Evolutionary conservation across 164 flowering plant species (phyloP).

Genomic region (Piper longum): DNA sequence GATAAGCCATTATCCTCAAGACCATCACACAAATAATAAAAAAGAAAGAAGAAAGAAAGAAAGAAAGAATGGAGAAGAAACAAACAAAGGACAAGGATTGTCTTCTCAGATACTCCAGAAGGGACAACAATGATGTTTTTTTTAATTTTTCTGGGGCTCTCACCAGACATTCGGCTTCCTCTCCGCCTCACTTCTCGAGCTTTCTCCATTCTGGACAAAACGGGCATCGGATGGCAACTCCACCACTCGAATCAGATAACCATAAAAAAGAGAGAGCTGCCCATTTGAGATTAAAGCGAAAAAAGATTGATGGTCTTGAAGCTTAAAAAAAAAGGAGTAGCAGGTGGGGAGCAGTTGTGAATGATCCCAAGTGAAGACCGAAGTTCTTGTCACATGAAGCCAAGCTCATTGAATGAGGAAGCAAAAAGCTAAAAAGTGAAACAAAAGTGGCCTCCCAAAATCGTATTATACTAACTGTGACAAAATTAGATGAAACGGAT

Average conservation of each 20-base stretch:
- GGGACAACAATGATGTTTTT: conserved; percentile 4
- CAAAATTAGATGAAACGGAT: too few species aligned
- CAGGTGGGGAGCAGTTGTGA: too few species aligned
- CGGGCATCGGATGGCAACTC: conserved; percentile 7
- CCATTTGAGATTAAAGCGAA: background rate
- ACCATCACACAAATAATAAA: conserved; percentile 1
- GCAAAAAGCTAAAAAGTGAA: too few species aligned
- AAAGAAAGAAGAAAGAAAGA: conserved; percentile 2
- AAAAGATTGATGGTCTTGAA: too few species aligned
- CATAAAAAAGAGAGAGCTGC: background rate
- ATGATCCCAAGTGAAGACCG: too few species aligned
- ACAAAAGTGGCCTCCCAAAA: too few species aligned
- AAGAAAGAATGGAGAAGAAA: conserved; percentile 4
- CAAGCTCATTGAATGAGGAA: too few species aligned
- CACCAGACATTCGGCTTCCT: conserved; percentile 20
- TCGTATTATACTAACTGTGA: too few species aligned
- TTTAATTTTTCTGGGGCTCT: background rate
- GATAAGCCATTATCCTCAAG: conserved; percentile 13
- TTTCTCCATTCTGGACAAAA: conserved; percentile 31
- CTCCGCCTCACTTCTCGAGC: conserved; percentile 32
- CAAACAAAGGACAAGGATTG: conserved; percentile 17
- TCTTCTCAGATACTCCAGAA: background rate
- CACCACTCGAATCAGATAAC: background rate
- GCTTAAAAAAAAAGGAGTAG: too few species aligned
- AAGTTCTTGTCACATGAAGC: too few species aligned